Base-by-base conservation (phyloP, 1,284 basidiomycete genomes). In the Xerocomus minutiporus region DNA sequence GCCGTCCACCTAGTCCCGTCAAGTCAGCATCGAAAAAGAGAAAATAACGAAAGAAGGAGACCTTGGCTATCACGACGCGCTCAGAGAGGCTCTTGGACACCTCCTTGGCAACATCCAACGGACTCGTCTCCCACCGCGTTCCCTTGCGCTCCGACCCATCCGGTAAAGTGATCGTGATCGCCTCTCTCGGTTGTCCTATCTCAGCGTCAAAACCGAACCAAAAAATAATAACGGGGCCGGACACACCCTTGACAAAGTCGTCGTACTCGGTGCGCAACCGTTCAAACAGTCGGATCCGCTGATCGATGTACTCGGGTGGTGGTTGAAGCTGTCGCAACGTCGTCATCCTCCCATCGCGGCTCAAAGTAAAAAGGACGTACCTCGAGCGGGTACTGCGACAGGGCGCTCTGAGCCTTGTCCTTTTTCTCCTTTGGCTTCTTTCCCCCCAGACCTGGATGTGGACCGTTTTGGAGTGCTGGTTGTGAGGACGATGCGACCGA, bases 81-180 rank as follows among this genome's bases (percentile, higher is more conserved):
- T 99, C 96, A 1, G 93, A 86, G 23, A 98, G 77, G 65, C 89
- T 87, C 70, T 94, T 90, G 15, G 91, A 89, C 51, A 99, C 81
- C 61, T 84, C 84, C 67, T 88, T 88, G 41, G 96, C 96, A 54
- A 99, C 76, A 63, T 91, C 84, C 83, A 98, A 83, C 0, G 97
- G 97, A 56, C 83, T 91, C n/a, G 97, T 98, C 76, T 98, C 91
- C 92, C 92, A 99, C 62, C 91, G 88, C 52, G 76, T 92, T 28
- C 82, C 97, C 59, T 90, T 83, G 52, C 90, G 81, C 61, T 84
- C 79, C 26, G 88, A 86, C 17, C 95, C 94, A 75, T 98, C 91
- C 5, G 86, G 91, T 58, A 99, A 73, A 3, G 92, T 96, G 66
- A 99, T 76, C 8, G 76, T 80, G 63, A 99, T 97, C 50, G 88